phyloP scores from a whole-genome alignment of 1,284 basidiomycete genomes.

The Takashimella tepidaria region DNA sequence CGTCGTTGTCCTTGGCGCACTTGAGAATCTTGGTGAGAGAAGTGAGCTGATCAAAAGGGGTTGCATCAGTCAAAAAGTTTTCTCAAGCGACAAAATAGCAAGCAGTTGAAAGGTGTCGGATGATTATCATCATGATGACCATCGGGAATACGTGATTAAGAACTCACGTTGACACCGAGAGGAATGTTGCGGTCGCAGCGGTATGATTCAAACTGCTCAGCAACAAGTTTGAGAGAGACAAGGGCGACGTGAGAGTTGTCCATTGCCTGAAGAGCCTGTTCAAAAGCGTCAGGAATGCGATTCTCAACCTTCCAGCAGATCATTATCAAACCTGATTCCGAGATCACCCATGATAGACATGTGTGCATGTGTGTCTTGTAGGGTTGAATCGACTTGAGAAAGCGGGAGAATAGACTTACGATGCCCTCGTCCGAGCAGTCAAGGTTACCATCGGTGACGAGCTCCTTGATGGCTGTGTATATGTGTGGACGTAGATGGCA shows the following conservation, averaged over 20 bases:
- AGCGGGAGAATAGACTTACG: constrained; percentile 51
- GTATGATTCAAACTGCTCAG: constrained; percentile 76
- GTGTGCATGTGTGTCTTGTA: background rate
- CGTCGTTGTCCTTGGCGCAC: constrained; percentile 95
- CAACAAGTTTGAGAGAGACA: constrained; percentile 62
- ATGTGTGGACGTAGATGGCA: background rate
- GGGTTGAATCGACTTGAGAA: background rate
- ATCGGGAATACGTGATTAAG: background rate
- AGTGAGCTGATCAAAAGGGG: constrained; percentile 57
- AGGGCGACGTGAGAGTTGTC: constrained; percentile 99
- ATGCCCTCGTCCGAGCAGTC: constrained; percentile 96
- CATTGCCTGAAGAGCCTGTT: constrained; percentile 88
- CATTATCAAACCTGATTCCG: too few relatives aligned
- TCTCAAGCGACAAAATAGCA: too few relatives aligned
- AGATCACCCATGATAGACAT: too few relatives aligned
- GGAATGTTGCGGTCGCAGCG: constrained; percentile 96
- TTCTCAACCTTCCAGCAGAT: too few relatives aligned
- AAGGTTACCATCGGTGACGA: constrained; percentile 97
- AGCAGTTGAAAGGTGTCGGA: too few relatives aligned
- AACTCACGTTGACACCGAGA: constrained; percentile 69
- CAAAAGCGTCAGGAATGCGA: too few relatives aligned
- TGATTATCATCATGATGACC: constrained; percentile 19
- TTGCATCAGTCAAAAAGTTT: too few relatives aligned
- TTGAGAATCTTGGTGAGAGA: constrained; percentile 94
- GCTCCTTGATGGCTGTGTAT: constrained; percentile 82